A percentile compares a stretch with the other conserved stretches of the same genome.
Evolutionary conservation across 768 basidiomycete species (phyloP).

Genomic region (Russula vinacea): DNA sequence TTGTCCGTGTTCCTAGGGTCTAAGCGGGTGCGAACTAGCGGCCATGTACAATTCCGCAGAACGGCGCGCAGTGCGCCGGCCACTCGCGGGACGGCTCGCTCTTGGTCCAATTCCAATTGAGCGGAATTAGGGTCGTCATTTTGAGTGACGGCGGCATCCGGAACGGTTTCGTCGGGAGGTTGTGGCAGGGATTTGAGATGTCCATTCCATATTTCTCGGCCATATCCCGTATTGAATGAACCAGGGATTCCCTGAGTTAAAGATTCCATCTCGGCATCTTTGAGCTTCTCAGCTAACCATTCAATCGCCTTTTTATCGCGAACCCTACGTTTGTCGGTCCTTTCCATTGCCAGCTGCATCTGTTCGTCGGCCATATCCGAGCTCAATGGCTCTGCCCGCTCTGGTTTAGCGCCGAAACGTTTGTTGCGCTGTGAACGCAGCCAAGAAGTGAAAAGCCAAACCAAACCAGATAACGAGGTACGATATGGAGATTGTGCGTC

Average conservation of each 20-base stretch:
- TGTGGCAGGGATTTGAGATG: no score
- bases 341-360: slow-evolving; percentile 23
- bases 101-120: no score
- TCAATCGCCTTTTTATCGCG: slow-evolving; percentile 20
- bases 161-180: background rate
- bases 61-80: no score
- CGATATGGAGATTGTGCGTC: slow-evolving; percentile 18
- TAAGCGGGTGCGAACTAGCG: no score
- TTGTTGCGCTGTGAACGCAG: background rate
- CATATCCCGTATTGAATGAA: slow-evolving; percentile 15
- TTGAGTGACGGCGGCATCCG: no score
- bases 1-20: no score
- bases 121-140: no score
- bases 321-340: background rate
- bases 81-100: no score
- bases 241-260: slow-evolving; percentile 14
- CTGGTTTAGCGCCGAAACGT: background rate
- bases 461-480: slow-evolving; percentile 4
- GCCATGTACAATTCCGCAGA: no score
- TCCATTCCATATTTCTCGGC: slow-evolving; percentile 3
- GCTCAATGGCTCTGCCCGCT: no score
- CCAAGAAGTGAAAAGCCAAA: slow-evolving; percentile 9
- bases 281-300: slow-evolving; percentile 7
- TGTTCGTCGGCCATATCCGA: slow-evolving; percentile 13
- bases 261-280: slow-evolving; percentile 22